Base-by-base conservation (phyloP, 495 filamentous ascomycete genomes). In the Stereocaulon alpinum region DNA sequence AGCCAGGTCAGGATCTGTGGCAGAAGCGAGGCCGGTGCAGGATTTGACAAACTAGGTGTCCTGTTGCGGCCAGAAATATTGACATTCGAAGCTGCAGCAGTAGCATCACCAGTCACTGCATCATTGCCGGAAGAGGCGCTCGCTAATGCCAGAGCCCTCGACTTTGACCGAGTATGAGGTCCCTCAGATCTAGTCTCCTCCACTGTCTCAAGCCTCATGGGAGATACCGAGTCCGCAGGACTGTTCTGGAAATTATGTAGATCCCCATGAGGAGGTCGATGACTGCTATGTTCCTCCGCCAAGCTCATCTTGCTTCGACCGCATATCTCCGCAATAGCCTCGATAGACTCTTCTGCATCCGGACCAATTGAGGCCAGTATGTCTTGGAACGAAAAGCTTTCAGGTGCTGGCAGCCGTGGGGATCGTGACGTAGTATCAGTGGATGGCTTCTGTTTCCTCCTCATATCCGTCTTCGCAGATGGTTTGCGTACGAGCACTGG, bases 251-350 rank as follows among this genome's bases (percentile, higher is more conserved):
- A 1, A 3, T 37, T 48, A 10, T 63, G 58, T 51, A 85, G 79
- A 61, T 84, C 79, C 7, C 80, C 81, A 30, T 82, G 69, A 0
- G 82, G 82, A 9, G 82, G 82, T 30, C 83, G 76, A 64, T 86
- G 82, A 56, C 82, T 82, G 34, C 71, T 76, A 66, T 86, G 84
- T 64, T 85, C 80, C 64, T 85, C 81, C 30, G 82, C 79, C 43
- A 86, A 69, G 64, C 79, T 84, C 58, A 83, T 68, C 61, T 77
- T 79, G 68, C 79, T 85, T 41, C 79, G 73, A 4, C 82, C 82
- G 62, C 78, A 84, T 55, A 86, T 84, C 63, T 84, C 80, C 20
- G 82, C 82, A 58, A 86, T 85, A 6, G 80, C 78, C 58, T 84
- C 77, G 30, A 86, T 71, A 3, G 82, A 81, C 17, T 65, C 65